Percentiles rank a stretch among this genome's conserved stretches.
Conservation (phyloP, 345 rosid species). For the Aquilaria sinensis region DNA sequence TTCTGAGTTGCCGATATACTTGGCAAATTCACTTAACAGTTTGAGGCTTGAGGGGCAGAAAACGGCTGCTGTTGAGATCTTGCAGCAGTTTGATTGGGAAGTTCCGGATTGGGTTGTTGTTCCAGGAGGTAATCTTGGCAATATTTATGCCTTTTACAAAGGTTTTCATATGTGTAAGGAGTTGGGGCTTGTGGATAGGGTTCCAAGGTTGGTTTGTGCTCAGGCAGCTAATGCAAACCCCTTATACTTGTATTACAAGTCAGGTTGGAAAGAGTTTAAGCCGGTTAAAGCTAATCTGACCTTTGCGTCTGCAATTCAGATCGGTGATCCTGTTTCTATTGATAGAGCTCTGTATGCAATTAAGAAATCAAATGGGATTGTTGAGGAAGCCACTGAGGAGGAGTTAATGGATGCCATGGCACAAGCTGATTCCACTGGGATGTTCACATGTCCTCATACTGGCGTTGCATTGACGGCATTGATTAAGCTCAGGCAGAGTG, state of each 20-base stretch:
- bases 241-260: conserved; percentile 35
- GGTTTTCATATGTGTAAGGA: conserved; percentile 46
- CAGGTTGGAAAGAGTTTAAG: conserved; percentile 42
- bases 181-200: conserved; percentile 40
- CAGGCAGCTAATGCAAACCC: conserved; percentile 51
- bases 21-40: conserved; percentile 46
- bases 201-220: conserved; percentile 46
- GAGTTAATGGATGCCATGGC: conserved; percentile 56
- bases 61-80: conserved; percentile 44
- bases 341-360: conserved; percentile 50
- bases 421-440: conserved; percentile 47
- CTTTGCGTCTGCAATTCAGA: conserved; percentile 47
- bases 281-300: conserved; percentile 36
- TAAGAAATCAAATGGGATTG: conserved; percentile 42
- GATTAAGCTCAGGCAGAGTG: conserved; percentile 41
- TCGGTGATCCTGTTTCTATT: conserved; percentile 49
- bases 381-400: conserved; percentile 47
- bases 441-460: conserved; percentile 53
- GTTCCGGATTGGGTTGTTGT: conserved; percentile 52
- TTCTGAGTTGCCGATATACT: conserved; percentile 39
- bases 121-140: conserved; percentile 47
- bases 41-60: conserved; percentile 48
- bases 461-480: conserved; percentile 48
- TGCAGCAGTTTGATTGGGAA: conserved; percentile 53
- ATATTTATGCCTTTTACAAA: conserved; percentile 44